phyloP scores from a whole-genome alignment of 495 filamentous ascomycete genomes.

The Letharia lupina region DNA sequence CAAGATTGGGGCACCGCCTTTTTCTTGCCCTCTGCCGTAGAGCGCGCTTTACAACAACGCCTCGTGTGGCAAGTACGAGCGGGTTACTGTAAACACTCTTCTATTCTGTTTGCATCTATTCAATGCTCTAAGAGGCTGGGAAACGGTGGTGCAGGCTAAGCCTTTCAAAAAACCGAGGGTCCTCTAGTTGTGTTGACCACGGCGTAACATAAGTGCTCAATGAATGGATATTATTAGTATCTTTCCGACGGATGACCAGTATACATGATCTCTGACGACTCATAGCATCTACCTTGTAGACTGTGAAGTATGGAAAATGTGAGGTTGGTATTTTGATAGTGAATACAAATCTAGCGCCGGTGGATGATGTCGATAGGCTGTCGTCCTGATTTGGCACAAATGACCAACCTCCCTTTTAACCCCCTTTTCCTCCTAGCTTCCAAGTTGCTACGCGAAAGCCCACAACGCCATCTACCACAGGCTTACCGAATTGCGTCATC shows the following conservation, averaged over 20 bases:
- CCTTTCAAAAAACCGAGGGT: neutral
- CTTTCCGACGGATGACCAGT: neutral
- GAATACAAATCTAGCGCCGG: neutral
- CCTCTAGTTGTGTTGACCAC: neutral
- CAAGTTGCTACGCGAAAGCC: neutral
- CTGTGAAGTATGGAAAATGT: neutral
- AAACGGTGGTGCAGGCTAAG: neutral
- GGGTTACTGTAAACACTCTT: neutral
- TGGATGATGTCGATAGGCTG: neutral
- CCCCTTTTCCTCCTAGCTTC: neutral
- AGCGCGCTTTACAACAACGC: neutral
- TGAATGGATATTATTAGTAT: neutral
- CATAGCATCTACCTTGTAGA: neutral
- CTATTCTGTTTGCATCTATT: neutral
- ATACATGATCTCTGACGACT: neutral
- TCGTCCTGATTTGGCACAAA: neutral
- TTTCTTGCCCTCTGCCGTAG: neutral
- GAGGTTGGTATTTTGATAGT: neutral
- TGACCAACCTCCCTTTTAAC: slow-evolving; percentile 2
- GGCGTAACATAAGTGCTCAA: neutral
- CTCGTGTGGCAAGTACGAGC: neutral
- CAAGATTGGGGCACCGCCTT: neutral
- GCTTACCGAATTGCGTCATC: neutral
- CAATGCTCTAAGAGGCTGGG: neutral
- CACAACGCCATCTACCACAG: neutral